Conservation (phyloP, 768 basidiomycete species). For the Russula olivacea region DNA sequence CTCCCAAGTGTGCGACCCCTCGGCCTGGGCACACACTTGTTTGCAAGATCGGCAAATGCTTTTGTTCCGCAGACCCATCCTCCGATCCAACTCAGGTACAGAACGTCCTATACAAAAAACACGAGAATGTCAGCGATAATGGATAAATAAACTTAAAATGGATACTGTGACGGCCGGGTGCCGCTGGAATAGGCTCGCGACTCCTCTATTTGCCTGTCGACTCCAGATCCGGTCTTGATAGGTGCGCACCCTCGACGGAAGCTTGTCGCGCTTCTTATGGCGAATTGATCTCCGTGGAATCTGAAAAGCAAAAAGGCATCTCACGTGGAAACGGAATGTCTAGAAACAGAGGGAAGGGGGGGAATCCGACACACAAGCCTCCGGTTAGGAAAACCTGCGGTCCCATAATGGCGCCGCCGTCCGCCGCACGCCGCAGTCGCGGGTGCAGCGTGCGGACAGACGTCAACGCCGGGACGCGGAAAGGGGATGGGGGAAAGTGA, state of each 20-base stretch:
- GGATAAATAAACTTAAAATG: too few species aligned
- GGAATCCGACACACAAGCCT: constrained; percentile 12
- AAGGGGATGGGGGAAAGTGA: neutral
- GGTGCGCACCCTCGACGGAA: constrained; percentile 5
- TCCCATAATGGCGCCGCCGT: constrained; percentile 5
- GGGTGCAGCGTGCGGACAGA: constrained; percentile 9
- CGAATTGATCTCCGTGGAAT: neutral
- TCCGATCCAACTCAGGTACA: too few species aligned
- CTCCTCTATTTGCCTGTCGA: too few species aligned
- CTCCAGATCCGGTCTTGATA: constrained; percentile 3
- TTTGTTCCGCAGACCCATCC: too few species aligned
- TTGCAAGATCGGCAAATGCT: neutral
- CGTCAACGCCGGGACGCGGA: constrained; percentile 13
- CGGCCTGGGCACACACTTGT: constrained; percentile 3
- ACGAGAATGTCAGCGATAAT: too few species aligned
- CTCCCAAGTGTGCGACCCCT: constrained; percentile 1
- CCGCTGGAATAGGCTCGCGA: too few species aligned
- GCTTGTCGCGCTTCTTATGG: neutral
- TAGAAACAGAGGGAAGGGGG: neutral
- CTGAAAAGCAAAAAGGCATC: constrained; percentile 9
- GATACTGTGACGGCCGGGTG: too few species aligned
- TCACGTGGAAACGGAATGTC: constrained; percentile 1
- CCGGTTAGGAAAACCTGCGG: constrained; percentile 1
- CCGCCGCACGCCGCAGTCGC: constrained; percentile 20
- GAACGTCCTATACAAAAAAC: too few species aligned